Evolutionary conservation across 176 grass and related monocot genomes (phyloP).

Genomic region (barley (Hordeum vulgare)): MorexV3_pseudomolecules_assembly NC_058520.1:466463694-466464193

Average conservation of each 20-base stretch:
- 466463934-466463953: neutral
- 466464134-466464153: neutral
- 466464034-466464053: no score
- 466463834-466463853: no score
- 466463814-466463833: no score
- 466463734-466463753: neutral
- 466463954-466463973: no score
- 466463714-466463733: neutral
- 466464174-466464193: no score
- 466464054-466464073: no score
- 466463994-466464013: no score
- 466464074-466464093: no score
- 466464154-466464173: neutral
- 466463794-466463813: neutral
- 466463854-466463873: neutral
- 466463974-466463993: no score
- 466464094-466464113: no score
- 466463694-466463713: slow-evolving; percentile 18
- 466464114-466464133: no score
- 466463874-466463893: neutral
- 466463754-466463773: neutral
- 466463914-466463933: neutral
- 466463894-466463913: neutral
- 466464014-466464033: no score
- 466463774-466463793: neutral